Evolutionary conservation across 257 asterid species (phyloP).

Genomic region (Coffea canephora): DNA sequence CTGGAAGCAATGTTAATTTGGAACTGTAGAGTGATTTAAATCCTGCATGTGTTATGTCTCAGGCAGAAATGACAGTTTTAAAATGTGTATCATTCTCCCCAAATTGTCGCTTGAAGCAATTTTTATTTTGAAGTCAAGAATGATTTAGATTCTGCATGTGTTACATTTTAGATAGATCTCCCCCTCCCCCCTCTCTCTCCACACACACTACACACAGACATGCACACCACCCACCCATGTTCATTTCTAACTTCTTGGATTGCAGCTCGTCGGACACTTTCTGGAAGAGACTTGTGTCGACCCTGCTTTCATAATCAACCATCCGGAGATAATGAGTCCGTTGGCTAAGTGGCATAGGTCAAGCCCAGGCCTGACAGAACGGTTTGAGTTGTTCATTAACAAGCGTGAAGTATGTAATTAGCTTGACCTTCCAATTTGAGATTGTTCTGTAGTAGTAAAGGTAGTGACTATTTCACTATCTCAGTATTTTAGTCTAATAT

Average conservation of each 20-base stretch:
- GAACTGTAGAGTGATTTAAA: no score
- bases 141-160: no score
- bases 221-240: background rate
- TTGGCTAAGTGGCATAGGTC: constrained; percentile 95
- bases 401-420: constrained; percentile 63
- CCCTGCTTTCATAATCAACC: constrained; percentile 82
- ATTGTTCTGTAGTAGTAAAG: background rate
- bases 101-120: background rate
- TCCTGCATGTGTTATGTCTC: no score
- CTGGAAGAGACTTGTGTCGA: constrained; percentile 77
- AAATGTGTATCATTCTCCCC: background rate
- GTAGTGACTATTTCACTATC: background rate
- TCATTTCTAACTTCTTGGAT: background rate
- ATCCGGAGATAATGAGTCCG: constrained; percentile 95
- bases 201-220: background rate
- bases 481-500: background rate
- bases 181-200: background rate
- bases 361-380: constrained; percentile 77
- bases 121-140: no score
- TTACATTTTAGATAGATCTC: no score
- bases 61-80: background rate
- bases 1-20: background rate
- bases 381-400: constrained; percentile 85
- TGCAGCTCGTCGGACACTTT: constrained; percentile 89
- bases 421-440: background rate